Percentiles rank a stretch among this genome's conserved stretches.
phyloP scores from a whole-genome alignment of 2,329 filamentous ascomycete genomes.

The Gremmenia infestans region DNA sequence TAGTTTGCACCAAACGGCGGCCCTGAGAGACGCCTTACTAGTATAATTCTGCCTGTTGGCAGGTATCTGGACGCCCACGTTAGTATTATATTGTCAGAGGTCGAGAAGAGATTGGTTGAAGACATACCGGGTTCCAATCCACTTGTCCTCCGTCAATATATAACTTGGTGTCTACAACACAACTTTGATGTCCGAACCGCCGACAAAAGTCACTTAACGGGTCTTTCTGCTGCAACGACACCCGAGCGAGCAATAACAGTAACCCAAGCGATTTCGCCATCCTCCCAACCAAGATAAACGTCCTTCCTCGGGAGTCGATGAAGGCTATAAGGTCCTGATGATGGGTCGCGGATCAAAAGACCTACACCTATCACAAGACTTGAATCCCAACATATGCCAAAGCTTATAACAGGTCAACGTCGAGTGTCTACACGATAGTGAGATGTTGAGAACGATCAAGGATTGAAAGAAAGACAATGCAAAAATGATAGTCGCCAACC shows the following conservation, averaged over 20 bases:
- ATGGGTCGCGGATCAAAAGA: neutral
- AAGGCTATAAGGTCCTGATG: neutral
- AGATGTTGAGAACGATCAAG: neutral
- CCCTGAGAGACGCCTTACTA: constrained; percentile 39
- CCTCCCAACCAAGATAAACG: neutral
- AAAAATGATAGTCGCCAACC: neutral
- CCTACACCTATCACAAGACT: neutral
- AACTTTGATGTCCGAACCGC: constrained; percentile 54
- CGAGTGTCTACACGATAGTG: too few relatives aligned
- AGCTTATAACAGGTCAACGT: neutral
- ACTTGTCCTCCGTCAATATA: constrained; percentile 59
- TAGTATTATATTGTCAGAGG: too few relatives aligned
- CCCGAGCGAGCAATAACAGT: constrained; percentile 9
- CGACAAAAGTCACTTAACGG: constrained; percentile 50
- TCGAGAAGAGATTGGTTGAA: too few relatives aligned
- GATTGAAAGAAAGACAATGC: neutral
- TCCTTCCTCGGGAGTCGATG: neutral
- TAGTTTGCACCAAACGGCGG: neutral
- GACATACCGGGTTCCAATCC: constrained; percentile 43
- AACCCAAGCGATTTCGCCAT: neutral
- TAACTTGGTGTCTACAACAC: constrained; percentile 52
- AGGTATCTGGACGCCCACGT: constrained; percentile 26
- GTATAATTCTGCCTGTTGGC: constrained; percentile 48
- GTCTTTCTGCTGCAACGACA: constrained; percentile 38
- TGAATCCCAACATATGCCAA: neutral